Evolutionary conservation across 352 stramenopile species (phyloP).

Genomic region (Globisporangium solare): DNA sequence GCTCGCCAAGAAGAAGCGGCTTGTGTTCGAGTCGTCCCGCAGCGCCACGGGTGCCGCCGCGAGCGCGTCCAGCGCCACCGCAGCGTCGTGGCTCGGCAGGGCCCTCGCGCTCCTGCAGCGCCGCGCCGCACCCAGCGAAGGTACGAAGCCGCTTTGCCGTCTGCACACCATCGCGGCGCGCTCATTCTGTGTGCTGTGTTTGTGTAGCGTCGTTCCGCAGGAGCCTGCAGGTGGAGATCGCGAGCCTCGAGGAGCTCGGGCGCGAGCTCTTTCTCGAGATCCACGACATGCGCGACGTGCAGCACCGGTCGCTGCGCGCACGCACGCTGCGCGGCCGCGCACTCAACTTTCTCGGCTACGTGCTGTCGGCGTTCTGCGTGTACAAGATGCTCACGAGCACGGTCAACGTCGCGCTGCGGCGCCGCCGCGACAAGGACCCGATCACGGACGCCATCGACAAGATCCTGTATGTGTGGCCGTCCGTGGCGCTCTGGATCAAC

Average conservation of each 20-base stretch:
- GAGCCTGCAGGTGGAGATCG: conserved; percentile 59
- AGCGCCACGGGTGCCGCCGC: conserved; percentile 13
- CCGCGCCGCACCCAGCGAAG: conserved; percentile 11
- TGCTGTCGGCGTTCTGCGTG: conserved; percentile 73
- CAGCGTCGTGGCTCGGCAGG: conserved; percentile 26
- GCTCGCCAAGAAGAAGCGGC: conserved; percentile 78
- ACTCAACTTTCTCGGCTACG: conserved; percentile 81
- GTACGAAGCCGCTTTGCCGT: too few species aligned
- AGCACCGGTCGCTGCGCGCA: conserved; percentile 48
- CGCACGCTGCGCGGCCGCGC: conserved; percentile 60
- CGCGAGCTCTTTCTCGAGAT: conserved; percentile 80
- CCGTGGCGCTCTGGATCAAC: conserved; percentile 68
- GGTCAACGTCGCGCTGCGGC: conserved; percentile 71
- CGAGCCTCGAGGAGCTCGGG: conserved; percentile 70
- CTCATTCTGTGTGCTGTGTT: neutral
- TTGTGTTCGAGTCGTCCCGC: conserved; percentile 46
- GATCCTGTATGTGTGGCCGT: conserved; percentile 80
- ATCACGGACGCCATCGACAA: conserved; percentile 81
- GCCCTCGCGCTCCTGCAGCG: conserved; percentile 28
- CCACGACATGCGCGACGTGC: conserved; percentile 72
- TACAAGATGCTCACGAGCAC: conserved; percentile 89
- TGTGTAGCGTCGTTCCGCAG: conserved; percentile 55
- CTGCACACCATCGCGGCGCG: too few species aligned
- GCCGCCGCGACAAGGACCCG: conserved; percentile 79
- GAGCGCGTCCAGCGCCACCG: conserved; percentile 9